These are phyloP conservation scores for Kuraishia molischiana DNA, from an alignment of 805 yeast genomes.

Conservation along the genomic window DNA sequence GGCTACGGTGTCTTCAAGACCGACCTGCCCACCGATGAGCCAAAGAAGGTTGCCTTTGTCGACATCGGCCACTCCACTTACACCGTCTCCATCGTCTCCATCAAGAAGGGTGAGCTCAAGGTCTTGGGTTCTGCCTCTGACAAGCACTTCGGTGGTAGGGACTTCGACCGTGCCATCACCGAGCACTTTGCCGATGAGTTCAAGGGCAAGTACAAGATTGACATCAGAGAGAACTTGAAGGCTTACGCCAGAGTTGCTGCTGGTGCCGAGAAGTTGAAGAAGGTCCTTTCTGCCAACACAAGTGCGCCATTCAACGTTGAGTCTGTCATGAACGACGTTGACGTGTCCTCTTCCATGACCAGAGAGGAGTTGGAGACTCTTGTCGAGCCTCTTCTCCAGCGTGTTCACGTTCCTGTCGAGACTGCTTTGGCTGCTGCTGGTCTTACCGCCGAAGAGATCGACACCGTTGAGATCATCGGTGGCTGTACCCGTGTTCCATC, in stretches of 20 bases:
- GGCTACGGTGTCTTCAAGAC: conserved; percentile 98
- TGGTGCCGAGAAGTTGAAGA: conserved; percentile 90
- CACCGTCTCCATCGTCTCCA: conserved; percentile 81
- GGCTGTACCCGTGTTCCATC: conserved; percentile 98
- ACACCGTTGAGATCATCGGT: conserved; percentile 92
- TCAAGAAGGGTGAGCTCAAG: conserved; percentile 95
- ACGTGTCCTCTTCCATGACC: conserved; percentile 78
- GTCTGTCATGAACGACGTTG: conserved; percentile 95
- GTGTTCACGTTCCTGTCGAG: conserved; percentile 71
- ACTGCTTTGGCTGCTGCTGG: conserved; percentile 76
- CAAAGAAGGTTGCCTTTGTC: conserved; percentile 83
- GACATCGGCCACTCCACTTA: conserved; percentile 97
- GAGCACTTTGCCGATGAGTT: conserved; percentile 92
- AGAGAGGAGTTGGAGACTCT: conserved; percentile 92
- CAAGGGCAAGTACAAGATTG: conserved; percentile 86
- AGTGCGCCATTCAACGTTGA: conserved; percentile 92
- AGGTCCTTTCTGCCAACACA: conserved; percentile 92
- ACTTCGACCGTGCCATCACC: conserved; percentile 88
- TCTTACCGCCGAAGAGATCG: conserved; percentile 62
- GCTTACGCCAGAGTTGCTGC: conserved; percentile 88
- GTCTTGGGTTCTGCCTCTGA: conserved; percentile 87
- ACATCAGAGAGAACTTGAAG: conserved; percentile 84
- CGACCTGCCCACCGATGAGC: conserved; percentile 90
- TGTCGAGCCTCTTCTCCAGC: conserved; percentile 70
- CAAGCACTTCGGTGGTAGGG: conserved; percentile 98